Conservation (phyloP, 202 grass and related monocot genomes). For the Zoysia matrella region DNA sequence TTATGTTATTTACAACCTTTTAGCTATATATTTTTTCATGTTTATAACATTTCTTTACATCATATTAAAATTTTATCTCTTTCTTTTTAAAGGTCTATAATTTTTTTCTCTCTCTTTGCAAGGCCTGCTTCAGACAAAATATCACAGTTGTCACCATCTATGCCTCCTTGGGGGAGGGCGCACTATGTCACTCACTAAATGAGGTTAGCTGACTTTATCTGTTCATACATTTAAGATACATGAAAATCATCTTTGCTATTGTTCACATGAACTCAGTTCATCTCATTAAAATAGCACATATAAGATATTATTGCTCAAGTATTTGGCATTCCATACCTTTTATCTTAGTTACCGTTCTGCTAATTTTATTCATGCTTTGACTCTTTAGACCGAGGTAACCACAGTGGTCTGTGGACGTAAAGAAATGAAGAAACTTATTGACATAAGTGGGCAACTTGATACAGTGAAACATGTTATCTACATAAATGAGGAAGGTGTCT, state of each 20-base stretch:
- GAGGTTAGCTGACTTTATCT: conserved; percentile 60
- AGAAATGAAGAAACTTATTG: conserved; percentile 93
- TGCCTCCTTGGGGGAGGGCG: conserved; percentile 86
- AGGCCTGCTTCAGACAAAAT: conserved; percentile 96
- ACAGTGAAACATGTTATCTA: conserved; percentile 88
- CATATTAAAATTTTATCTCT: conserved; percentile 18
- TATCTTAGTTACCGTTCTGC: neutral
- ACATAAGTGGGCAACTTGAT: conserved; percentile 82
- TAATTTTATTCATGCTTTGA: conserved; percentile 40
- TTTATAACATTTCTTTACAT: neutral
- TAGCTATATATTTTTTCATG: too few species aligned
- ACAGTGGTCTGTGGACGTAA: conserved; percentile 83
- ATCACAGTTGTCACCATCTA: conserved; percentile 91
- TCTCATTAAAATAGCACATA: neutral
- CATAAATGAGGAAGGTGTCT: conserved; percentile 75
- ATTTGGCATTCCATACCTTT: neutral
- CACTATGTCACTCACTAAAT: conserved; percentile 93
- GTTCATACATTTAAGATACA: neutral
- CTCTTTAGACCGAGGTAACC: conserved; percentile 84
- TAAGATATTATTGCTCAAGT: conserved; percentile 14
- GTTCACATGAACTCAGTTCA: neutral
- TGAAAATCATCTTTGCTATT: neutral
- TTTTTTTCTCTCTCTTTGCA: conserved; percentile 32
- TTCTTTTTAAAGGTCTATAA: conserved; percentile 29
- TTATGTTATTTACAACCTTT: neutral